Evolutionary conservation across 345 rosid genomes (phyloP), one percentile per base, ranked within the genome.

Genomic region (Bretschneidera sinensis): DNA sequence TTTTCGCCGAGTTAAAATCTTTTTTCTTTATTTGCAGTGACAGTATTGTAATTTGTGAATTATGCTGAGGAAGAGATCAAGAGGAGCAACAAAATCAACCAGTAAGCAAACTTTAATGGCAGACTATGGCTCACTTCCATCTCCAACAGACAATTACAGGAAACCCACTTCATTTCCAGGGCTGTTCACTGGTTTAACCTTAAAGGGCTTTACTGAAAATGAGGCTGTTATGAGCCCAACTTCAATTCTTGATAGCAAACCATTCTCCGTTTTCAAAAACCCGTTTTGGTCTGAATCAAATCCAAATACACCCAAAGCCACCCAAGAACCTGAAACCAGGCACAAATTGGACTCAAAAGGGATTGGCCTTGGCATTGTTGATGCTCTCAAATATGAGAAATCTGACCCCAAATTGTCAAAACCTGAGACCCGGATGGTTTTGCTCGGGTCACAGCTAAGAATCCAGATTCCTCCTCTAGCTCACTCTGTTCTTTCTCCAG

Each of bases 381-480:
- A 84, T 67, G 80, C 84, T 57, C 87, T 86, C 54, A 24, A 62
- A 22, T 3, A 28, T 28, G 33, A 8, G 33, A 28, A 28, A 28
- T 28, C 33, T 3, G 33, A 28, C 8, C 8, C 33, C 8, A 28
- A 28, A 2, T 28, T 28, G 78, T 80, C 45, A 83, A 80, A 75
- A 66, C 73, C 91, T 17, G 82, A 81, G 22, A 78, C 76, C 68
- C 74, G 84, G 0, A 75, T 65, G 58, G 78, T 92, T 52, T 61
- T 86, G 11, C 85, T 89, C 74, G 98, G 98, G 24, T 92, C 96
- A 11, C 88, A 80, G 59, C 77, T 86, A 17, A 88, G 82, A 76
- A 72, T 91, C 78, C 96, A 91, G 73, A 80, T 89, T 71, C 85
- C 96, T 59, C n/a, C n/a, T n/a, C n/a, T n/a, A n/a, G n/a, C n/a